phyloP scores from a whole-genome alignment of 768 basidiomycete species.

The Boletus eberwhitei region DNA sequence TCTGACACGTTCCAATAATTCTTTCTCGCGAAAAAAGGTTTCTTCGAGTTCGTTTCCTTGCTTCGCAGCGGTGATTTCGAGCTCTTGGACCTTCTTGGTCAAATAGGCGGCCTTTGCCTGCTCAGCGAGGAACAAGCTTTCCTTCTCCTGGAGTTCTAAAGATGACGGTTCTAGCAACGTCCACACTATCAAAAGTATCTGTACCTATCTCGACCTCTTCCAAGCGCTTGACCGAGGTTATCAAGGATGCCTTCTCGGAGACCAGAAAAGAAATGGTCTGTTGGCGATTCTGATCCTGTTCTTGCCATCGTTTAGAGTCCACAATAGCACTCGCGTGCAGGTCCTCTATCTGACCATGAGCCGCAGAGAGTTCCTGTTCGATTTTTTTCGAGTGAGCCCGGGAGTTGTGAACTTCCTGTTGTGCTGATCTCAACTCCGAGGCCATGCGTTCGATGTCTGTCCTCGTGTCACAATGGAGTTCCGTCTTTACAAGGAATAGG shows the following conservation, averaged over 20 bases:
- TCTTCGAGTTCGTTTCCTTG: slow-evolving; percentile 42
- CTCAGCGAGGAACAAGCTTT: slow-evolving; percentile 42
- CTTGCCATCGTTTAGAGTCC: slow-evolving; percentile 21
- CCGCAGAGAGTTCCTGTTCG: slow-evolving; percentile 21
- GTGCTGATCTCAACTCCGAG: slow-evolving; percentile 16
- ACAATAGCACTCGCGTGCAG: slow-evolving; percentile 12
- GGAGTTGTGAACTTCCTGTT: slow-evolving; percentile 8
- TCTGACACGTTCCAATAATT: slow-evolving; percentile 35
- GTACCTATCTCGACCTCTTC: slow-evolving; percentile 61
- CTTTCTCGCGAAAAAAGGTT: slow-evolving; percentile 46
- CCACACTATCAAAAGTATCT: slow-evolving; percentile 13
- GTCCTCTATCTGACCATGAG: slow-evolving; percentile 19
- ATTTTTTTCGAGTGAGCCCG: slow-evolving; percentile 12
- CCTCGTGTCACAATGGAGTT: slow-evolving; percentile 24
- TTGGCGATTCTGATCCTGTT: slow-evolving; percentile 53
- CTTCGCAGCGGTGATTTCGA: slow-evolving; percentile 39
- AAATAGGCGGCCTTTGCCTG: slow-evolving; percentile 39
- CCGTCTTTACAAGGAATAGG: slow-evolving; percentile 18
- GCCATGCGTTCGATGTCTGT: slow-evolving; percentile 20
- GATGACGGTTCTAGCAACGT: background rate
- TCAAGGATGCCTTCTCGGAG: slow-evolving; percentile 62
- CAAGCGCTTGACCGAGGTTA: slow-evolving; percentile 54
- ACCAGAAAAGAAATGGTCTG: slow-evolving; percentile 78
- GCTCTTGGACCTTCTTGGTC: slow-evolving; percentile 38
- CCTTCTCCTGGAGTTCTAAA: slow-evolving; percentile 44